Percentiles rank a stretch among this genome's conserved stretches.
These are phyloP conservation scores for Xylaria acuta DNA, from an alignment of 495 filamentous ascomycete species.

Conservation along the genomic window DNA sequence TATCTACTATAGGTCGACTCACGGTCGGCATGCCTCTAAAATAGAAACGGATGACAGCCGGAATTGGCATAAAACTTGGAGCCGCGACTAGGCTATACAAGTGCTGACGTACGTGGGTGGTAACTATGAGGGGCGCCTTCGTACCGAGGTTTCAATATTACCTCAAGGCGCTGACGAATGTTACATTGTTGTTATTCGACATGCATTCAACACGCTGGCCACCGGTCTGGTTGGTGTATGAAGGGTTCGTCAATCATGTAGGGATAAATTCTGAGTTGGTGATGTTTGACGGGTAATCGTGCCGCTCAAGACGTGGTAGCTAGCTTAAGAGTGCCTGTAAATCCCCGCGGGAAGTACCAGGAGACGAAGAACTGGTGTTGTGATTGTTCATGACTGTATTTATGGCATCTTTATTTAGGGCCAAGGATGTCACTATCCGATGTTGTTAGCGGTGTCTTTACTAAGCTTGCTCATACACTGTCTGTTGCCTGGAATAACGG, in stretches of 20 bases:
- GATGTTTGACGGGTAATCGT: slow-evolving; percentile 52
- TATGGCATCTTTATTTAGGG: slow-evolving; percentile 68
- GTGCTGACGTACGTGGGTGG: no score
- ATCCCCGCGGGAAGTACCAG: slow-evolving; percentile 43
- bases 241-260: slow-evolving; percentile 58
- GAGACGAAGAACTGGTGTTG: no score
- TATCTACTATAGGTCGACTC: no score
- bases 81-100: no score
- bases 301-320: slow-evolving; percentile 70
- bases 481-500: no score
- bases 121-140: no score
- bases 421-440: slow-evolving; percentile 64
- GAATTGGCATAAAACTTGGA: no score
- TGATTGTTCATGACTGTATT: slow-evolving; percentile 39
- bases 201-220: slow-evolving; percentile 48
- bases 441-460: neutral
- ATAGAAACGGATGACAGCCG: no score
- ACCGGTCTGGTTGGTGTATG: slow-evolving; percentile 54
- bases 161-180: slow-evolving; percentile 49
- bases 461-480: no score
- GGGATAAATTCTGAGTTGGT: slow-evolving; percentile 57
- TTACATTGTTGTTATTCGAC: slow-evolving; percentile 36
- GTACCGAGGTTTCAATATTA: no score
- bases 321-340: slow-evolving; percentile 64
- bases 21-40: no score